Conservation (phyloP, 805 yeast species). For the Monosporozyma unispora region DNA sequence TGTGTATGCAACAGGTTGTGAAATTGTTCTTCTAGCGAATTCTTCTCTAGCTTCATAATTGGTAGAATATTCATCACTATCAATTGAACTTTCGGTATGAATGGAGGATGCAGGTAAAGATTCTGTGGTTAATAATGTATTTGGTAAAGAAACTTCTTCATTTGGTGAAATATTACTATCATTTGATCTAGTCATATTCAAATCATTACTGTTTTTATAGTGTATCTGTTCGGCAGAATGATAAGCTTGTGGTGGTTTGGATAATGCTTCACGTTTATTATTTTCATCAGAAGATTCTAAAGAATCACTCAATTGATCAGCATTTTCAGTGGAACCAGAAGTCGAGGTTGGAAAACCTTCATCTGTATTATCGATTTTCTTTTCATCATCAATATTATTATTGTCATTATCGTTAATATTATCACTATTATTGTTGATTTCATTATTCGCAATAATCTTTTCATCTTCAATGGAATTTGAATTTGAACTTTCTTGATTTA, state of each 20-base stretch:
- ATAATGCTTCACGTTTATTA: background rate
- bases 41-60: conserved; percentile 1
- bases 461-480: background rate
- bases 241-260: background rate
- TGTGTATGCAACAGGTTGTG: conserved; percentile 22
- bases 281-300: background rate
- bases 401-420: background rate
- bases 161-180: background rate
- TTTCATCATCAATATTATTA: background rate
- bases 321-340: background rate
- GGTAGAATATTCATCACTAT: conserved; percentile 1
- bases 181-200: background rate
- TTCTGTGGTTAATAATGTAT: conserved; percentile 1
- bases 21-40: conserved; percentile 9
- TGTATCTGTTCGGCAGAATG: background rate
- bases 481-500: background rate
- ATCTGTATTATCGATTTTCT: background rate
- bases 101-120: conserved; percentile 8
- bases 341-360: conserved; percentile 1
- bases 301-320: background rate
- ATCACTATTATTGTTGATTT: background rate
- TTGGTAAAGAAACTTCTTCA: background rate
- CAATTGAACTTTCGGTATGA: conserved; percentile 4
- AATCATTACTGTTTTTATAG: background rate
- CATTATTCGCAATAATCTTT: background rate